Base-by-base conservation (phyloP, 306 rosid species). In the Quercus glauca region DNA sequence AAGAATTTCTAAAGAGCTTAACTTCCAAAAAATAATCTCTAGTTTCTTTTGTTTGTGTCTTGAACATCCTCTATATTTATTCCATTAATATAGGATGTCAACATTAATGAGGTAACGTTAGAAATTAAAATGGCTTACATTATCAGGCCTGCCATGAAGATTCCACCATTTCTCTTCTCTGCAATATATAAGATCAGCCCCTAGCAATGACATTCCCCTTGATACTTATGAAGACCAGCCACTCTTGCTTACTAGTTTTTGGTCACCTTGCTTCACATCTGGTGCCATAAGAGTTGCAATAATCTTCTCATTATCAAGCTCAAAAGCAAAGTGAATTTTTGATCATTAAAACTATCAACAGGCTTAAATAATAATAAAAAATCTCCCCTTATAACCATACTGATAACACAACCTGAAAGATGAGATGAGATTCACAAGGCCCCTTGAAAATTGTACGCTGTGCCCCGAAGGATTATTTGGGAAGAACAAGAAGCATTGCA, bases 161-260 rank as follows among this genome's bases (percentile, higher is more conserved):
- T 87, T 72, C 95, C 95, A 89, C 92, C 92, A 91, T 77, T 89
- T 82, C 80, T 87, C 77, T 73, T 91, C 93, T 77, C 81, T 87
- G 18, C 92, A 92, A 87, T 91, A 85, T 52, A 87, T 75, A 55
- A 84, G 64, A 35, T 89, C 95, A 71, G 74, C 29, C 33, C 91
- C 93, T 69, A 73, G 60, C 86, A 85, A 35, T 29, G 79, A 35
- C 84, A 91, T 55, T 56, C 86, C 90, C 86, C 90, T 82, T 82
- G 55, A 89, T 81, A 82, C 81, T 83, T 60, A 80, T 82, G 85
- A 89, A 89, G 55, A 91, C 89, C 51, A 91, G 76, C 91, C 95
- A 87, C 18, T 89, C 89, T 33, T 71, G 80, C 74, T 68, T 81
- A 45, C 82, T 81, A 19, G 19, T 69, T 18, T 76, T 74, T 29